Conservation (phyloP, 495 filamentous ascomycete genomes). For the Penicillium malachiteum region DNA sequence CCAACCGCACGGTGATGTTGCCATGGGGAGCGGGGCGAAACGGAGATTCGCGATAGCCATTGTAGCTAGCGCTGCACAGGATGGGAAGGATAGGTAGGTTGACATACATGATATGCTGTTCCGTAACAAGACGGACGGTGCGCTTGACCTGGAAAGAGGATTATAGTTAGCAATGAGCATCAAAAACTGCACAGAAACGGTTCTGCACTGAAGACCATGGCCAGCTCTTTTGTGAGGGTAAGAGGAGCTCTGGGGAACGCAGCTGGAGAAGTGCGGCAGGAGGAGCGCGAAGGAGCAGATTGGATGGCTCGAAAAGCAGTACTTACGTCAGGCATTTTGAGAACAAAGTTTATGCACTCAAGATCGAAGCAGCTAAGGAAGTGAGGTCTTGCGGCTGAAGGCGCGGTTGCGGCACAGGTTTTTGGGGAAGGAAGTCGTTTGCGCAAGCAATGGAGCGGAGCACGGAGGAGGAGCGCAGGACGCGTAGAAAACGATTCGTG, state of each 20-base stretch:
- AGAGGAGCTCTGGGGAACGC: background rate
- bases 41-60: background rate
- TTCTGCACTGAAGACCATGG: background rate
- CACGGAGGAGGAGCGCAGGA: background rate
- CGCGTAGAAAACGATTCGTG: background rate
- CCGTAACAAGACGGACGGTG: constrained; percentile 85
- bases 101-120: constrained; percentile 83
- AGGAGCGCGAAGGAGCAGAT: background rate
- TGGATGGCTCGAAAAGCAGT: background rate
- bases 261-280: background rate
- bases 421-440: background rate
- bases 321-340: constrained; percentile 50
- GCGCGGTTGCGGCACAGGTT: background rate
- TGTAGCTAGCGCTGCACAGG: constrained; percentile 2
- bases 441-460: background rate
- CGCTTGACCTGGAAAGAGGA: constrained; percentile 66
- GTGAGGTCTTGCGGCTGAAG: background rate
- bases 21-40: too few relatives aligned
- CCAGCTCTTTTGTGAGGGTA: background rate
- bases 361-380: background rate
- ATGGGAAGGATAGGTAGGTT: constrained; percentile 8
- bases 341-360: background rate
- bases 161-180: background rate
- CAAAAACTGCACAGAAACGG: background rate
- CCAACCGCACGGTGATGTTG: too few relatives aligned